A percentile compares a stretch with the other conserved stretches of the same genome.
Conservation (phyloP, 139 green algal genomes). For the Spirogloea muscicola region DNA sequence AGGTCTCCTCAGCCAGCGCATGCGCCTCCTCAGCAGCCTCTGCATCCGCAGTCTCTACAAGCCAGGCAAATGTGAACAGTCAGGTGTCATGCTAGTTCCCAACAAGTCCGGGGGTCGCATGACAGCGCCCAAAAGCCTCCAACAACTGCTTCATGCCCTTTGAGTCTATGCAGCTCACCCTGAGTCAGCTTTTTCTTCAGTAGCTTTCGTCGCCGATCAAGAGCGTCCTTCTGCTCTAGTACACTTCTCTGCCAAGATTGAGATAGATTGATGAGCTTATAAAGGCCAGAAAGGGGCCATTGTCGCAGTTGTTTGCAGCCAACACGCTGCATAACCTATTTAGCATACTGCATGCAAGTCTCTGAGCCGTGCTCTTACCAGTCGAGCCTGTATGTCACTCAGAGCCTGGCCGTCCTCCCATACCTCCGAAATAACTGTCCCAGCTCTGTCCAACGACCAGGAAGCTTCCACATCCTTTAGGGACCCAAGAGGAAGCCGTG, state of each 20-base stretch:
- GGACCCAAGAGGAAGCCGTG: background rate
- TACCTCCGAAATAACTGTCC: constrained; percentile 36
- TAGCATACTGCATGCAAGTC: background rate
- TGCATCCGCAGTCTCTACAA: background rate
- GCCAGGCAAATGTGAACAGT: background rate
- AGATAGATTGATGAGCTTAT: no score
- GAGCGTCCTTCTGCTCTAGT: constrained; percentile 12
- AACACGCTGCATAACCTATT: constrained; percentile 11
- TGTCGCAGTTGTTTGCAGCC: background rate
- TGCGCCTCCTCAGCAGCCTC: constrained; percentile 13
- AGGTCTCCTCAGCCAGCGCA: constrained; percentile 18
- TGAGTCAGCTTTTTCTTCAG: background rate
- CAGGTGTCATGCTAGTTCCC: no score
- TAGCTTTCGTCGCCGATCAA: constrained; percentile 12
- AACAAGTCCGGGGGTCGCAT: no score
- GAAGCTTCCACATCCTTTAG: background rate
- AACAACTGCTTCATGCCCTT: no score
- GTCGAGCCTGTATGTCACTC: constrained; percentile 30
- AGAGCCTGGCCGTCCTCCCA: constrained; percentile 40
- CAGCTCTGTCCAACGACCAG: constrained; percentile 4
- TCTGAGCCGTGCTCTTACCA: constrained; percentile 1
- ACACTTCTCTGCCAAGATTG: constrained; percentile 11
- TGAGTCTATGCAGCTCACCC: background rate
- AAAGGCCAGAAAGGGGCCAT: background rate
- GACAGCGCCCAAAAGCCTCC: no score